Evolutionary conservation across 768 basidiomycete species (phyloP).

Genomic region (Trametes elegans): DNA sequence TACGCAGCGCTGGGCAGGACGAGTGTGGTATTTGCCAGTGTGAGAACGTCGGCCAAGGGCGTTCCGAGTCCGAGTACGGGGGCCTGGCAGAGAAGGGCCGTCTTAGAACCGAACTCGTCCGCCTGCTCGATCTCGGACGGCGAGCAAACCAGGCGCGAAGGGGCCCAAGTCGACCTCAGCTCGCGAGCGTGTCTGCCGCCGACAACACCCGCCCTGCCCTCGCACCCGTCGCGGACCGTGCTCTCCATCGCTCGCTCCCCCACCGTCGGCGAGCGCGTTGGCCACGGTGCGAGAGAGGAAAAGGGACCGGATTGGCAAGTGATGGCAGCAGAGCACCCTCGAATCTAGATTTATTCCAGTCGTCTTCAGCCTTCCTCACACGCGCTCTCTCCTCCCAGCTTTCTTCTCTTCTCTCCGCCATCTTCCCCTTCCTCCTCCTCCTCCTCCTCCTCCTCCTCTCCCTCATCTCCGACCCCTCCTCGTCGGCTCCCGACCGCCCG

Average conservation of each 20-base stretch:
- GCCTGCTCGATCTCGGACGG: slow-evolving; percentile 5
- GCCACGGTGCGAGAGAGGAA: no score
- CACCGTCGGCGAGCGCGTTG: no score
- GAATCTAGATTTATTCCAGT: slow-evolving; percentile 20
- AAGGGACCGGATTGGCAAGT: background rate
- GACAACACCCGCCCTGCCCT: background rate
- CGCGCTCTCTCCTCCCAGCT: slow-evolving; percentile 9
- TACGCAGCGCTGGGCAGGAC: background rate
- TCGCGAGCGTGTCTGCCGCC: background rate
- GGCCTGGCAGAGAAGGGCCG: slow-evolving; percentile 15
- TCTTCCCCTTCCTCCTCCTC: slow-evolving; percentile 1
- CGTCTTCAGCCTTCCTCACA: slow-evolving; percentile 7
- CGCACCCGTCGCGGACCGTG: background rate
- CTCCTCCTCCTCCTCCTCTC: background rate
- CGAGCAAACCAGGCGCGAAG: slow-evolving; percentile 1
- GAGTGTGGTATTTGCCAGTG: background rate
- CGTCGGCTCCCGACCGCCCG: background rate
- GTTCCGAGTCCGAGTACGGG: slow-evolving; percentile 2
- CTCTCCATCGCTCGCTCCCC: no score
- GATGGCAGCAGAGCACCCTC: background rate
- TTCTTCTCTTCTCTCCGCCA: slow-evolving; percentile 1
- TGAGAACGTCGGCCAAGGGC: background rate
- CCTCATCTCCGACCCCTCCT: background rate
- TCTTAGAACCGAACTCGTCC: slow-evolving; percentile 17
- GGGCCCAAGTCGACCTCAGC: background rate